phyloP scores from a whole-genome alignment of 805 yeast genomes.

The Ogataea nonfermentans region DNA sequence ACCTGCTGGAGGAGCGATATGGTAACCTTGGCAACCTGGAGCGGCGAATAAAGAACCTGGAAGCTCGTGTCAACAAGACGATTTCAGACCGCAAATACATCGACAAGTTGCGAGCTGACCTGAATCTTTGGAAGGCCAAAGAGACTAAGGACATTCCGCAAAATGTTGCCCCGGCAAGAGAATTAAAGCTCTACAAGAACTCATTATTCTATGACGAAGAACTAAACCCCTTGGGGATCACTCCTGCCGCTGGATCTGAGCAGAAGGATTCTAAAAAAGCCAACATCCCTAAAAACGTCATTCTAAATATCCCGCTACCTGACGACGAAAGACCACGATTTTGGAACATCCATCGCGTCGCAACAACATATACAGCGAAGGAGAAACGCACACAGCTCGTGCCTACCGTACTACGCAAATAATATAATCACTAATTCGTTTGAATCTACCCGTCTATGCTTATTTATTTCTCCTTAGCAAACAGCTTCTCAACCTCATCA shows the following conservation, averaged over 20 bases:
- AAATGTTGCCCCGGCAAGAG: slow-evolving; percentile 9
- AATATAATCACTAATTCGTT: no score
- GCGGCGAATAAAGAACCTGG: slow-evolving; percentile 13
- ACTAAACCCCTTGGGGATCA: slow-evolving; percentile 58
- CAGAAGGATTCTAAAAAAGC: not conserved
- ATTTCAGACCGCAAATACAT: slow-evolving; percentile 18
- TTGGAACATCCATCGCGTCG: slow-evolving; percentile 37
- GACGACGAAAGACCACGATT: slow-evolving; percentile 43
- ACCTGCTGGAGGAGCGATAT: slow-evolving; percentile 11
- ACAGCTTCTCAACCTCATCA: slow-evolving; percentile 85
- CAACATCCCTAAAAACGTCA: slow-evolving; percentile 8
- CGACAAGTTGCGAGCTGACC: slow-evolving; percentile 18
- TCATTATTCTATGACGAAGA: slow-evolving; percentile 66
- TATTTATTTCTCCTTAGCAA: slow-evolving; percentile 38
- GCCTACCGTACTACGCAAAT: slow-evolving; percentile 19
- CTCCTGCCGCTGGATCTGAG: slow-evolving; percentile 38
- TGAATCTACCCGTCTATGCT: not conserved
- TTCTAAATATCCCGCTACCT: slow-evolving; percentile 34
- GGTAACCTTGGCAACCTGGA: slow-evolving; percentile 9
- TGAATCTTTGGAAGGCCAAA: slow-evolving; percentile 17
- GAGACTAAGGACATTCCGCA: not conserved
- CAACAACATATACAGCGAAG: slow-evolving; percentile 12
- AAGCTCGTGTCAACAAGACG: slow-evolving; percentile 11
- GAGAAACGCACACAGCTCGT: slow-evolving; percentile 18
- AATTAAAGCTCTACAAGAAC: slow-evolving; percentile 39